These are phyloP conservation scores for Ceratobasidium sp. DNA, from an alignment of 1,284 basidiomycete species.

Conservation along the genomic window DNA sequence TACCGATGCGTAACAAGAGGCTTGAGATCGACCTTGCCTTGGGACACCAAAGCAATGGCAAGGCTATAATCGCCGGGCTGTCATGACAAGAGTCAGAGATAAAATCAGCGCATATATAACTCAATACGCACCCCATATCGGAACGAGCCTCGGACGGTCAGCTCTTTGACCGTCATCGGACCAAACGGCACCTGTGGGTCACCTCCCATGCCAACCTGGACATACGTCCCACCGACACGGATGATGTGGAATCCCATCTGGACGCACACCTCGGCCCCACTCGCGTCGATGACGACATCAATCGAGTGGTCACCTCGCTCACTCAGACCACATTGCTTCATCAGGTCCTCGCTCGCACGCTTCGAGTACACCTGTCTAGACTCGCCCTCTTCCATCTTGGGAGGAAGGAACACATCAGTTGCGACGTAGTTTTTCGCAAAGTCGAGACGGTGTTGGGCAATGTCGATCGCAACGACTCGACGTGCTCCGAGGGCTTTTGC, in stretches of 20 bases:
- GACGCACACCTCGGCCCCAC: constrained; percentile 69
- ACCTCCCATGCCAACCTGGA: constrained; percentile 52
- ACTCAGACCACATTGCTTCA: constrained; percentile 52
- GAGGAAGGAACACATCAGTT: constrained; percentile 79
- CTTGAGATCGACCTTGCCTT: constrained; percentile 59
- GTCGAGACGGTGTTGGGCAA: constrained; percentile 79
- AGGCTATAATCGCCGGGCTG: constrained; percentile 74
- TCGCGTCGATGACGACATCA: constrained; percentile 66
- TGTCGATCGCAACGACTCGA: constrained; percentile 85
- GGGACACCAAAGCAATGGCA: constrained; percentile 60
- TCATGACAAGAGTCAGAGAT: constrained; percentile 17
- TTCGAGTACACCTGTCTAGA: constrained; percentile 69
- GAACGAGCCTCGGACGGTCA: constrained; percentile 86
- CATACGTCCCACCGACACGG: constrained; percentile 72
- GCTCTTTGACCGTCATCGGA: constrained; percentile 73
- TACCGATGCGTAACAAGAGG: constrained; percentile 66
- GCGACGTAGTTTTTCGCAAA: constrained; percentile 92
- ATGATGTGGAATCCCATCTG: constrained; percentile 61
- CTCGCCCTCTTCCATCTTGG: constrained; percentile 68
- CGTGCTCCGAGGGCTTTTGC: constrained; percentile 87
- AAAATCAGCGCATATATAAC: constrained; percentile 15
- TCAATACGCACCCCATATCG: constrained; percentile 52
- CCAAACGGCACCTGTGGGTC: constrained; percentile 55
- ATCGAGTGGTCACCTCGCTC: constrained; percentile 56
- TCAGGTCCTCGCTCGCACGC: constrained; percentile 54